Evolutionary conservation across 768 basidiomycete genomes (phyloP).

Genomic region (Coprinopsis sp.): DNA sequence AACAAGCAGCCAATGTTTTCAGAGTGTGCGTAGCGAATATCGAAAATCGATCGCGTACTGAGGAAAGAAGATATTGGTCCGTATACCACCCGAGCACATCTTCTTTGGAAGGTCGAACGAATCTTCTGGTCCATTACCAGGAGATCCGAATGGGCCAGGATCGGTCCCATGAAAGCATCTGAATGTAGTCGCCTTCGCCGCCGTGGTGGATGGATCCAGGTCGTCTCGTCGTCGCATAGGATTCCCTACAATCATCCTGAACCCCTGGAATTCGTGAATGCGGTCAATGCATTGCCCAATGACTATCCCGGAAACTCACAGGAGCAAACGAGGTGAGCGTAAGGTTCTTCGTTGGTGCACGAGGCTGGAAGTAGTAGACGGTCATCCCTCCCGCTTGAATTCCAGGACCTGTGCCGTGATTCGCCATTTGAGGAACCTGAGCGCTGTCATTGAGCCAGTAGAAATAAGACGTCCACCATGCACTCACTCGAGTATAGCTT

Average conservation of each 20-base stretch:
- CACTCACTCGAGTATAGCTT: no score
- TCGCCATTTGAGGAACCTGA: no score
- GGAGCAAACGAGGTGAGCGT: not conserved
- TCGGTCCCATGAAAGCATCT: constrained; percentile 8
- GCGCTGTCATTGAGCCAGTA: no score
- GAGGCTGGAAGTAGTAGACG: constrained; percentile 10
- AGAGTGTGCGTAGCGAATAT: not conserved
- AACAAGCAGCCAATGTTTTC: not conserved
- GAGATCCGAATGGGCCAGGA: constrained; percentile 4
- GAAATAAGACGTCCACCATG: no score
- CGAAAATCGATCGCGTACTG: not conserved
- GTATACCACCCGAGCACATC: constrained; percentile 3
- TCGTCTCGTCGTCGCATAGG: constrained; percentile 6
- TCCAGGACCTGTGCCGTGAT: no score
- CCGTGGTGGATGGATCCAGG: constrained; percentile 4
- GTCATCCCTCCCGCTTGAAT: no score
- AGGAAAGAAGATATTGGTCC: constrained; percentile 7
- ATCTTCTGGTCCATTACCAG: constrained; percentile 5
- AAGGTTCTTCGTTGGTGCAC: constrained; percentile 6
- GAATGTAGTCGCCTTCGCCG: constrained; percentile 8
- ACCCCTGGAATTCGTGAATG: no score
- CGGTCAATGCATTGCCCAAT: not conserved
- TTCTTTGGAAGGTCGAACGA: constrained; percentile 2
- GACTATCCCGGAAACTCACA: not conserved
- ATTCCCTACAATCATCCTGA: constrained; percentile 5